Conservation (phyloP, 768 basidiomycete species). For the Rhizopogon vinicolor region DNA sequence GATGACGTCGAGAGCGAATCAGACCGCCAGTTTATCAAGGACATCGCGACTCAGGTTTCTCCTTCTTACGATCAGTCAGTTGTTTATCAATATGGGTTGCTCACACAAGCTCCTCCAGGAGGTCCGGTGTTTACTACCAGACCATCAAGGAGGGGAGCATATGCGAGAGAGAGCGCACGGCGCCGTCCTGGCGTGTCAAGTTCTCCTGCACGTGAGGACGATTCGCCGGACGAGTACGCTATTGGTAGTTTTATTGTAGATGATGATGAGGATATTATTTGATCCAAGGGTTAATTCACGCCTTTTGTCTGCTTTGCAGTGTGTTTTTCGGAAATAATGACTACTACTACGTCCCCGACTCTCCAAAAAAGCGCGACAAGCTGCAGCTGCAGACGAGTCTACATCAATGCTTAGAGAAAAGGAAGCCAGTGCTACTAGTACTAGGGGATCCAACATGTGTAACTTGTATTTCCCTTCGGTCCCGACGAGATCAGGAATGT, state of each 20-base stretch:
- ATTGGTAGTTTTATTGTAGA: constrained; percentile 78
- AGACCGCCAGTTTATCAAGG: constrained; percentile 63
- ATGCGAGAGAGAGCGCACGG: constrained; percentile 32
- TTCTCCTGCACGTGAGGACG: constrained; percentile 52
- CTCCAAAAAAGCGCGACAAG: no score
- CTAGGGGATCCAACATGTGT: no score
- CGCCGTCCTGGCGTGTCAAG: constrained; percentile 42
- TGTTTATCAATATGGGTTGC: constrained; percentile 64
- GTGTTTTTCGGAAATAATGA: no score
- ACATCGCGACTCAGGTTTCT: constrained; percentile 63
- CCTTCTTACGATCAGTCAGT: constrained; percentile 70
- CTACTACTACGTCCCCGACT: no score
- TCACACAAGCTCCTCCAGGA: constrained; percentile 58
- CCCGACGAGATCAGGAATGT: no score
- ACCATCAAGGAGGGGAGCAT: constrained; percentile 42
- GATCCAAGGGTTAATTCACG: constrained; percentile 5
- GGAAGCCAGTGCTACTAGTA: no score
- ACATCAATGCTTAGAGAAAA: no score
- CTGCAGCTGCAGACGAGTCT: no score
- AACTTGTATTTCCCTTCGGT: no score
- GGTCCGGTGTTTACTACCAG: constrained; percentile 52
- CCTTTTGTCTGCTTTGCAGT: no score
- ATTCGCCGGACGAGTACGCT: constrained; percentile 59
- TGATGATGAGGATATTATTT: constrained; percentile 67
- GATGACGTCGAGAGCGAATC: constrained; percentile 56